Conservation (phyloP, 331 rosid species). For the Stylosanthes scabra region DNA sequence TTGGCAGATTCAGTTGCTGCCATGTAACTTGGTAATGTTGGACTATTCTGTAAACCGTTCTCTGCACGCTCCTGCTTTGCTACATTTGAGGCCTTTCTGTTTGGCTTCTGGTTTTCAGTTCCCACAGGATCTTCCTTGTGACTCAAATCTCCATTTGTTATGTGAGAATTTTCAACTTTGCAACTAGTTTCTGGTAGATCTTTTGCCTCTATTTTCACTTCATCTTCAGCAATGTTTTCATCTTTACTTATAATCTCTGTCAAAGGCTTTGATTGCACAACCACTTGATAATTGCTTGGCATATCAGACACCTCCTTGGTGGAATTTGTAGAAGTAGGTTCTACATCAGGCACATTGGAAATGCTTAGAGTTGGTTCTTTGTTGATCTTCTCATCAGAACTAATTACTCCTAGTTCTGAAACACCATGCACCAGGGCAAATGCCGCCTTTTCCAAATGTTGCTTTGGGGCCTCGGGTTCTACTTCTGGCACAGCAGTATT, state of each 20-base stretch:
- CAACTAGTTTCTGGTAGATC: conserved; percentile 49
- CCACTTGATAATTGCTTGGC: conserved; percentile 48
- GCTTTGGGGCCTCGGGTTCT: conserved; percentile 61
- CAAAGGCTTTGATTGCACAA: conserved; percentile 51
- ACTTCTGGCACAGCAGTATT: conserved; percentile 59
- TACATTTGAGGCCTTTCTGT: conserved; percentile 56
- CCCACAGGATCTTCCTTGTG: conserved; percentile 66
- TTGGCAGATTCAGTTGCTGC: conserved; percentile 98
- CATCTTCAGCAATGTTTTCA: conserved; percentile 48
- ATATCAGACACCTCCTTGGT: conserved; percentile 51
- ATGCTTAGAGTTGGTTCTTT: conserved; percentile 49
- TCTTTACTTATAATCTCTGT: conserved; percentile 62
- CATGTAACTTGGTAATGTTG: conserved; percentile 91
- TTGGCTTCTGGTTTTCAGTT: conserved; percentile 73
- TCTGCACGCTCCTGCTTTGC: conserved; percentile 79
- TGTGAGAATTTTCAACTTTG: conserved; percentile 53
- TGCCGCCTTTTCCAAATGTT: conserved; percentile 55
- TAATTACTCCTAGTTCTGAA: conserved; percentile 46
- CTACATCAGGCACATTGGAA: conserved; percentile 52
- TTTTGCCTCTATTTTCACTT: conserved; percentile 52
- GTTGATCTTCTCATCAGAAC: conserved; percentile 56
- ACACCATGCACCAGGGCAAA: conserved; percentile 37
- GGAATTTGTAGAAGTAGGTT: conserved; percentile 53
- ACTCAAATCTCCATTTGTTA: conserved; percentile 61
- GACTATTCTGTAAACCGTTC: conserved; percentile 71